Evolutionary conservation across 1,284 basidiomycete genomes (phyloP).

Genomic region (Rhodotorula glutinis): DNA sequence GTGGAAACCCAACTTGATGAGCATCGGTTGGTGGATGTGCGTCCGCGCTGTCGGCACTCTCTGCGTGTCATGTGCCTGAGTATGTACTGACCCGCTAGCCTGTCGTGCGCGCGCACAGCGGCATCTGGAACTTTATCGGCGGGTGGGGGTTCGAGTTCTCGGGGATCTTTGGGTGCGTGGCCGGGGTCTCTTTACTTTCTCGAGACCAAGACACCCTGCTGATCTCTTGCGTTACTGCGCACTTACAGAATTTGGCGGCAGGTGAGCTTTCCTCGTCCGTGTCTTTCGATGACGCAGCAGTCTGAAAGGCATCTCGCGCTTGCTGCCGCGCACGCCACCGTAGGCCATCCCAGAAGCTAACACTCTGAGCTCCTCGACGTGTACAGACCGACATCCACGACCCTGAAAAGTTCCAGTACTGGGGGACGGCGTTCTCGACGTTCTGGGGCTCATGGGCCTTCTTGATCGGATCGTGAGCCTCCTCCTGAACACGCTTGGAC

Average conservation of each 20-base stretch:
- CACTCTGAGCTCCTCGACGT: no score
- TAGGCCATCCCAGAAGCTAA: no score
- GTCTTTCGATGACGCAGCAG: no score
- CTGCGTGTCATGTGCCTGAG: no score
- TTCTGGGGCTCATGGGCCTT: constrained; percentile 35
- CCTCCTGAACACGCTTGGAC: no score
- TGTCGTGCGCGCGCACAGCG: constrained; percentile 4
- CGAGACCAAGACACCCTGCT: no score
- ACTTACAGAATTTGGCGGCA: constrained; percentile 10
- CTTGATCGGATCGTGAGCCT: constrained; percentile 31
- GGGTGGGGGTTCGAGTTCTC: constrained; percentile 28
- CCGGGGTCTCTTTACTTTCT: neutral
- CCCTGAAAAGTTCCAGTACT: constrained; percentile 16
- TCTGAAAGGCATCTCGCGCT: no score
- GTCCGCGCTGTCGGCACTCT: no score
- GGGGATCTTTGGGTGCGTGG: constrained; percentile 19
- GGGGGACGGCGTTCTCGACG: constrained; percentile 32
- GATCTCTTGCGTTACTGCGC: no score
- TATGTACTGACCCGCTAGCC: no score
- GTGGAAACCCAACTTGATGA: constrained; percentile 9
- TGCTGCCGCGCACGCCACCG: no score
- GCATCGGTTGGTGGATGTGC: constrained; percentile 29
- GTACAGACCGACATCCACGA: constrained; percentile 11
- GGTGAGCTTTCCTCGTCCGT: neutral
- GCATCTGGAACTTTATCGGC: constrained; percentile 32